A percentile compares a stretch with the other conserved stretches of the same genome.
Evolutionary conservation across 345 rosid species (phyloP).

Genomic region (Pistacia vera): DNA sequence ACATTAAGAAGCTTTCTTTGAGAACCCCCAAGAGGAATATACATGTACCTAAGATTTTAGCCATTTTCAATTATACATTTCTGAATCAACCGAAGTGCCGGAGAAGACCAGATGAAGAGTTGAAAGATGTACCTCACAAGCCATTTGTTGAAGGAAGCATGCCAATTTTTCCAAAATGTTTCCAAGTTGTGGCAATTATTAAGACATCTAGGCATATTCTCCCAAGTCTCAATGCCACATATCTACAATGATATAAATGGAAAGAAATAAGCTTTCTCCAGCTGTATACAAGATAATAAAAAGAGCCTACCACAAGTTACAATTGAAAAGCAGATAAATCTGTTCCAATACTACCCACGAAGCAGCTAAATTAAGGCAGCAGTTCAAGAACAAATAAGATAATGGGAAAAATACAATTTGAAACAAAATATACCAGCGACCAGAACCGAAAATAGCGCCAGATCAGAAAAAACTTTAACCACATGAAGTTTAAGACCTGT

Average conservation of each 20-base stretch:
- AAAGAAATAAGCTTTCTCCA: neutral
- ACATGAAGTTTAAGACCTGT: conserved; percentile 96
- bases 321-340: conserved; percentile 14
- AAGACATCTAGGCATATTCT: conserved; percentile 92
- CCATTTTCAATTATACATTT: conserved; percentile 10
- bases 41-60: conserved; percentile 67
- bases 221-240: conserved; percentile 85
- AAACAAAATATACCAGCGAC: conserved; percentile 70
- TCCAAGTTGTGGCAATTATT: conserved; percentile 90
- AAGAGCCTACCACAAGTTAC: neutral
- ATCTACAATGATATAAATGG: conserved; percentile 42
- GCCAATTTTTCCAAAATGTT: conserved; percentile 98
- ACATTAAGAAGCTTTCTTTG: conserved; percentile 78
- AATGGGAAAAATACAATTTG: neutral
- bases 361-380: conserved; percentile 1
- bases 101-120: conserved; percentile 21
- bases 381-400: conserved; percentile 2
- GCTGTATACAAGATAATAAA: neutral
- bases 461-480: conserved; percentile 89
- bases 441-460: conserved; percentile 98
- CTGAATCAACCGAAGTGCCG: neutral
- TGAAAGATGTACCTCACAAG: conserved; percentile 72
- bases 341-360: conserved; percentile 1
- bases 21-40: conserved; percentile 95
- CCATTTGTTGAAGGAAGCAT: conserved; percentile 98